Evolutionary conservation across 805 yeast species (phyloP).

Genomic region (Millerozyma acaciae): DNA sequence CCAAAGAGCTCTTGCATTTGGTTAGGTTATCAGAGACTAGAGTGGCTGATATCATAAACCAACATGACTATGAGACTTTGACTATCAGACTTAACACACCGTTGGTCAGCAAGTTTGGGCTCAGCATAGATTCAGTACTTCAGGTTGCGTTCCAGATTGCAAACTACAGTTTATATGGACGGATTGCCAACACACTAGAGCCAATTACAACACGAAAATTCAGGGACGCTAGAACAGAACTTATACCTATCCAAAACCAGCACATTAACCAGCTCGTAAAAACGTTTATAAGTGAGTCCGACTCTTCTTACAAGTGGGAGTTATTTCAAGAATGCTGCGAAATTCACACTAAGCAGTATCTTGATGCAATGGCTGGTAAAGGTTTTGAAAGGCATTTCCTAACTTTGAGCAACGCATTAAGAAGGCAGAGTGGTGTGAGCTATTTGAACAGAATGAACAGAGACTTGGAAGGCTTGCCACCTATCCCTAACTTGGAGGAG

Average conservation of each 20-base stretch:
- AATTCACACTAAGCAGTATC: slow-evolving; percentile 47
- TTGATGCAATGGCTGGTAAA: slow-evolving; percentile 52
- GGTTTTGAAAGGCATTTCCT: slow-evolving; percentile 74
- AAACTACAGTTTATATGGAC: slow-evolving; percentile 53
- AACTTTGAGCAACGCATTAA: slow-evolving; percentile 56
- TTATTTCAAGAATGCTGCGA: slow-evolving; percentile 49
- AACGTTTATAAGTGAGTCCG: slow-evolving; percentile 55
- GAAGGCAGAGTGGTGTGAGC: slow-evolving; percentile 34
- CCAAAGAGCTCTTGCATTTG: slow-evolving; percentile 45
- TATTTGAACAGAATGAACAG: slow-evolving; percentile 41
- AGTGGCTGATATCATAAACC: slow-evolving; percentile 53
- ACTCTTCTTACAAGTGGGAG: slow-evolving; percentile 45
- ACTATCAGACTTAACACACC: slow-evolving; percentile 33
- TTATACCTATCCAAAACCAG: slow-evolving; percentile 62
- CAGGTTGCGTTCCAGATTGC: slow-evolving; percentile 53
- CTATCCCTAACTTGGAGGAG: slow-evolving; percentile 17
- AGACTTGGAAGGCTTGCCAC: slow-evolving; percentile 32
- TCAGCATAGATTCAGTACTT: slow-evolving; percentile 48
- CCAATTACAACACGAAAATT: slow-evolving; percentile 67
- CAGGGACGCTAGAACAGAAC: slow-evolving; percentile 65
- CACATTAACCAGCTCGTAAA: slow-evolving; percentile 51
- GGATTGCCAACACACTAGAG: slow-evolving; percentile 45
- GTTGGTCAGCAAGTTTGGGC: slow-evolving; percentile 35
- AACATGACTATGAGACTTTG: slow-evolving; percentile 50
- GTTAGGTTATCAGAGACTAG: slow-evolving; percentile 57